Evolutionary conservation across 169 alveolate genomes (phyloP).

Genomic region (Theileria annulata): DNA sequence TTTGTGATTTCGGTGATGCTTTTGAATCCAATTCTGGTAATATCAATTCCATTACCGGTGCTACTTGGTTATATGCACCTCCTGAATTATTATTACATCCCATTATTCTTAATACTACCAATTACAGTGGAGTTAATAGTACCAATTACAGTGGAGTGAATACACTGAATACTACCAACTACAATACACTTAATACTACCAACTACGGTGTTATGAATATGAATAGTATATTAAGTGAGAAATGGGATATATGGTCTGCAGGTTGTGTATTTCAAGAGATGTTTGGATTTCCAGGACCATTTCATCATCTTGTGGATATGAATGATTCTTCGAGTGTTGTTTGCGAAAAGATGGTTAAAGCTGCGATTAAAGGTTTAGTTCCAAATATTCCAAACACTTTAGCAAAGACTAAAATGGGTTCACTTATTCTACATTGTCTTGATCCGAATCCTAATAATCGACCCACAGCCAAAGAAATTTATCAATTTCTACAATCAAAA

Average conservation of each 20-base stretch:
- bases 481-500: slow-evolving; percentile 65
- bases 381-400: slow-evolving; percentile 69
- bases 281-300: slow-evolving; percentile 79
- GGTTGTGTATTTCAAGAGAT: slow-evolving; percentile 84
- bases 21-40: slow-evolving; percentile 81
- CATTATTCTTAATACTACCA: slow-evolving; percentile 69
- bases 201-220: slow-evolving; percentile 31
- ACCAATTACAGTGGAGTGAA: slow-evolving; percentile 28
- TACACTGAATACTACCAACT: slow-evolving; percentile 25
- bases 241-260: slow-evolving; percentile 87
- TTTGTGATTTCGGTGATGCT: slow-evolving; percentile 85
- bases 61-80: slow-evolving; percentile 91
- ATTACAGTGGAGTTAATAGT: slow-evolving; percentile 19
- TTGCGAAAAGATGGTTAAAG: slow-evolving; percentile 74
- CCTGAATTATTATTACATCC: slow-evolving; percentile 81
- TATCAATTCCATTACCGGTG: slow-evolving; percentile 83
- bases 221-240: slow-evolving; percentile 62
- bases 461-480: slow-evolving; percentile 80
- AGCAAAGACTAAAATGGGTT: slow-evolving; percentile 72
- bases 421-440: slow-evolving; percentile 73
- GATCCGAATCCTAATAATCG: slow-evolving; percentile 73
- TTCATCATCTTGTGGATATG: slow-evolving; percentile 77
- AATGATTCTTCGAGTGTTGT: slow-evolving; percentile 72
- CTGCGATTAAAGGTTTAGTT: slow-evolving; percentile 68
- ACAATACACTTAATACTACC: no score